Base-by-base conservation (phyloP, 1,139 yeast species). In the Diutina scorzettiae region DNA sequence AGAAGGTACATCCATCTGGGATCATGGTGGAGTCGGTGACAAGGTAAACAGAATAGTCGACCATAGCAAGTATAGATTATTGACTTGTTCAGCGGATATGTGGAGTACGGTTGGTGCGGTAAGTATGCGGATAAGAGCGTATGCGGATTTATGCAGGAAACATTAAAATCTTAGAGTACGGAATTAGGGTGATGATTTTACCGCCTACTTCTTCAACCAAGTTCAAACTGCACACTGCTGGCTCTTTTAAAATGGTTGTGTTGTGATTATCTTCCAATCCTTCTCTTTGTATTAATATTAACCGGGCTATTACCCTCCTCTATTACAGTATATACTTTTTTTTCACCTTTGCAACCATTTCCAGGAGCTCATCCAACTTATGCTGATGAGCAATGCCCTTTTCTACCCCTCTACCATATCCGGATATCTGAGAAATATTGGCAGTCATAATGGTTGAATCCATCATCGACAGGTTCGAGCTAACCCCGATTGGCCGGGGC, bases 11-110 rank as follows among this genome's bases (percentile, higher is more conserved):
- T 16, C 78, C 73, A 41, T 64, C 64, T 0, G 95, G 95, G 32
- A 85, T 64, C 77, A 85, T 73, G 28, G 78, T 72, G 27, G 89
- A 76, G 58, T 85, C 93, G 1, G 96, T 86, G 27, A 86, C 96
- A 49, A 86, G 63, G 53, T 86, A 86, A 7, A 84, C 59, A 0
- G 81, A 62, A 51, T 81, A 81, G 53, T 84, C 87, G 17, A 71
- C 41, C 31, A 28, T 37, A 12, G 9, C 23, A 28, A 16, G 16
- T 17, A 18, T 9, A 17, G n/a, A 29, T 29, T 17, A 18, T 20
- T 11, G 17, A 28, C 18, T 28, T 30, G 12, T 6, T 6, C 9
- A 9, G 8, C 6, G 9, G 25, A 23, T 23, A 23, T 6, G 6
- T 23, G 9, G 25, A 23, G 25, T 6, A 9, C n/a, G n/a, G n/a